These are phyloP conservation scores for Hanseniaspora pseudoguilliermondii DNA, from an alignment of 805 yeast genomes.

Conservation along the genomic window DNA sequence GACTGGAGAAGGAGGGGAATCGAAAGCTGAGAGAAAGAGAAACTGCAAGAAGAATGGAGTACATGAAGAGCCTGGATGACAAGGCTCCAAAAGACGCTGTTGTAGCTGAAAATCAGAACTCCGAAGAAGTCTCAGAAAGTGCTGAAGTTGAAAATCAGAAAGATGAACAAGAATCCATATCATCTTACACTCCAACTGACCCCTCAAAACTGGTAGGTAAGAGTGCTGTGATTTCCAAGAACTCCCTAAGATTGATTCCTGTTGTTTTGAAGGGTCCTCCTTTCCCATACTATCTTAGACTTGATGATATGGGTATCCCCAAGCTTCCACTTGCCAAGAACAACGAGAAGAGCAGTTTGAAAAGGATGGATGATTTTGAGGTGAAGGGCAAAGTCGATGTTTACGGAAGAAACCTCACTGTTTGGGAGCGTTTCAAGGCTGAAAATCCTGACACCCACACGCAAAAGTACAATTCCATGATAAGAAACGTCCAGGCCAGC, in stretches of 20 bases:
- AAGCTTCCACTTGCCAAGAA: conserved; percentile 8
- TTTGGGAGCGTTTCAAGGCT: not conserved
- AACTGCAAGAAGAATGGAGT: conserved; percentile 18
- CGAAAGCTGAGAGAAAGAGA: conserved; percentile 26
- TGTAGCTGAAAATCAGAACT: not conserved
- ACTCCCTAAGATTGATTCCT: conserved; percentile 9
- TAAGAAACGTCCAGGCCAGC: not conserved
- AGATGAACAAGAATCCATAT: not conserved
- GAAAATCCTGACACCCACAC: not conserved
- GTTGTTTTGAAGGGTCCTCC: conserved; percentile 11
- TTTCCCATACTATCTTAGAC: conserved; percentile 5
- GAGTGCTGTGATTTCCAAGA: not conserved
- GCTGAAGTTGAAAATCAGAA: not conserved
- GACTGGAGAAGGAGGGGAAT: conserved; percentile 16
- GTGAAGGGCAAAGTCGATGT: not conserved
- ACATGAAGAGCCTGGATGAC: not conserved
- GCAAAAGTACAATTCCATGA: not conserved
- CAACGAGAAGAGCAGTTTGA: not conserved
- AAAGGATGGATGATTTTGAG: not conserved
- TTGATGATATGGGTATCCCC: conserved; percentile 7
- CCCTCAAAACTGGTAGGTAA: not conserved
- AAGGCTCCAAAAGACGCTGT: too few relatives aligned
- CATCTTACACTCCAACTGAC: not conserved
- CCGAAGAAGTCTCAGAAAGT: not conserved
- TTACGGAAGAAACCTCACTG: not conserved